Conservation (phyloP, 2,329 filamentous ascomycete species). For the Aspergillus pseudonomiae region DNA sequence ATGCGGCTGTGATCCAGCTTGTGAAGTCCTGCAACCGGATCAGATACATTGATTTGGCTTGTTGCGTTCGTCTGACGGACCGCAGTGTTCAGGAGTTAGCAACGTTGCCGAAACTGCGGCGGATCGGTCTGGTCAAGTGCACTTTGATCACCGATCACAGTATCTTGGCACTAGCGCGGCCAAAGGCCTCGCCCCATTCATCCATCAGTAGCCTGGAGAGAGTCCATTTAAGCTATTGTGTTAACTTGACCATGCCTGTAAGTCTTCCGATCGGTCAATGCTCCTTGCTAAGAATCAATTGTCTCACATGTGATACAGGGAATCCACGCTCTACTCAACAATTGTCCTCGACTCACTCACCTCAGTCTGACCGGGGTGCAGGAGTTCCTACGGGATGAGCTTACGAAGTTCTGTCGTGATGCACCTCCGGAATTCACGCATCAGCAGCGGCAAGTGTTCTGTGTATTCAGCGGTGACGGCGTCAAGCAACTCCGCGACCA, state of each 20-base stretch:
- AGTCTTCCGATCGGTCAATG: constrained; percentile 31
- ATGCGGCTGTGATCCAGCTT: constrained; percentile 80
- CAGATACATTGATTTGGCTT: constrained; percentile 96
- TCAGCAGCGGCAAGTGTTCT: constrained; percentile 93
- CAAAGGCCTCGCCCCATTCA: constrained; percentile 57
- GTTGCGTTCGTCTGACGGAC: constrained; percentile 87
- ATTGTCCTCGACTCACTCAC: constrained; percentile 89
- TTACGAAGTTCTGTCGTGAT: constrained; percentile 82
- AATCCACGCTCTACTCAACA: constrained; percentile 85
- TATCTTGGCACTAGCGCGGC: constrained; percentile 79
- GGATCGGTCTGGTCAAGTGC: constrained; percentile 95
- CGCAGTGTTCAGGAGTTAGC: constrained; percentile 82
- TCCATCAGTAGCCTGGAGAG: constrained; percentile 76
- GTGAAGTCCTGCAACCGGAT: constrained; percentile 89
- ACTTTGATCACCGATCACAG: constrained; percentile 85
- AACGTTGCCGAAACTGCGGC: constrained; percentile 85
- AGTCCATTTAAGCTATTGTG: constrained; percentile 95
- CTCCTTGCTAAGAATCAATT: not conserved
- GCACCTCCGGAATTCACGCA: constrained; percentile 91
- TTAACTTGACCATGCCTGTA: constrained; percentile 79
- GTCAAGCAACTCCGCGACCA: constrained; percentile 77
- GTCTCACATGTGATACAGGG: constrained; percentile 59
- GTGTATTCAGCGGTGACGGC: constrained; percentile 90
- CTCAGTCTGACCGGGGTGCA: constrained; percentile 91
- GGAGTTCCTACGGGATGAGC: constrained; percentile 82